Evolutionary conservation across 139 green algal genomes (phyloP).

Genomic region (Trebouxia sp.): DNA sequence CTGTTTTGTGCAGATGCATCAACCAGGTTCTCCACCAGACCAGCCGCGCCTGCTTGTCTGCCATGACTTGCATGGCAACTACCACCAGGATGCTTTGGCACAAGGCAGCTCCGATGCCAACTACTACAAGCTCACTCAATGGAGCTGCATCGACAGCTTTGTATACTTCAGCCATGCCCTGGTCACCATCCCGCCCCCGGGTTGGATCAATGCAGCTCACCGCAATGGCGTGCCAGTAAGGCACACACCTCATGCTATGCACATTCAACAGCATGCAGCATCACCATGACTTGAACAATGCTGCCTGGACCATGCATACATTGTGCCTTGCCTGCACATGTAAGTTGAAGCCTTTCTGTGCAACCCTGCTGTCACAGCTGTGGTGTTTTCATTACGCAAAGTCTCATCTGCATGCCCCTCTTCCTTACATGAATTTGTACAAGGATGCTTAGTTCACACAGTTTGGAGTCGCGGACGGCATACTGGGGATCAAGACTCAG

Average conservation of each 20-base stretch:
- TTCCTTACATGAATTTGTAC: not conserved
- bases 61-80: constrained; percentile 84
- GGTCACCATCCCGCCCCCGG: constrained; percentile 68
- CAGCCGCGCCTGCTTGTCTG: constrained; percentile 75
- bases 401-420: no score
- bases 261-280: not conserved
- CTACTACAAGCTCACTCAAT: constrained; percentile 58
- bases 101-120: constrained; percentile 32
- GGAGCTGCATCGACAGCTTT: constrained; percentile 72
- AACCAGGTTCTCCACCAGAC: not conserved
- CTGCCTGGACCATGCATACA: no score
- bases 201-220: constrained; percentile 80
- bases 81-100: constrained; percentile 54
- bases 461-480: not conserved
- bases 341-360: no score
- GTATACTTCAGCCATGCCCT: constrained; percentile 85
- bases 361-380: no score
- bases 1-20: not conserved
- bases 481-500: not conserved
- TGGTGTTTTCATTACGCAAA: no score
- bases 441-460: not conserved
- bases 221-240: constrained; percentile 62
- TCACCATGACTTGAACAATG: not conserved
- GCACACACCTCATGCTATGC: not conserved
- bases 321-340: no score